Evolutionary conservation across 176 grass and related monocot species (phyloP).

Genomic region (Rhynchospora breviuscula): DNA sequence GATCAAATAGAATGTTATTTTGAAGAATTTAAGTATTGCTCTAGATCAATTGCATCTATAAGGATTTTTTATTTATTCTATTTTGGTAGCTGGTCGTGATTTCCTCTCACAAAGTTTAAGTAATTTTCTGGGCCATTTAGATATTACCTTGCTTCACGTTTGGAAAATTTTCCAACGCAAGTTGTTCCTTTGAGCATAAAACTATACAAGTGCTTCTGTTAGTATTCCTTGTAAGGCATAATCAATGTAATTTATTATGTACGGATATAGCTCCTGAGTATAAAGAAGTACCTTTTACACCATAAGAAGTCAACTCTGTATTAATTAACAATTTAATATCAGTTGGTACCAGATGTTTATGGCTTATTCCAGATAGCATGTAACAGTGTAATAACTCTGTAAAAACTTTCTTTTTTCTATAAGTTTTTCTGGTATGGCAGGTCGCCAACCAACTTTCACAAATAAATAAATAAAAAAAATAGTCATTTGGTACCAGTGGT

Average conservation of each 20-base stretch:
- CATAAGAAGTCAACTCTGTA: constrained; percentile 11
- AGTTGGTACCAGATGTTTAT: too few species aligned
- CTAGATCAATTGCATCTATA: neutral
- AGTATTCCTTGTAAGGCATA: neutral
- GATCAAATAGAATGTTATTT: neutral
- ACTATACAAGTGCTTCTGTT: neutral
- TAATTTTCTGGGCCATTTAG: neutral
- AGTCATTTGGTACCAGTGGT: neutral
- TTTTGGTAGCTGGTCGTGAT: neutral
- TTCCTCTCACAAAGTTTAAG: neutral
- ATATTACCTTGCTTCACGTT: neutral
- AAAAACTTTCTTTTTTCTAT: too few species aligned
- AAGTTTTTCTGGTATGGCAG: too few species aligned
- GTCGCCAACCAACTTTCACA: too few species aligned
- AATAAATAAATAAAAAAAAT: too few species aligned
- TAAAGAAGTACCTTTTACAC: neutral
- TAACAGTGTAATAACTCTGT: too few species aligned
- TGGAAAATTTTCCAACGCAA: neutral
- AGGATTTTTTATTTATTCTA: neutral
- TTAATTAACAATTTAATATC: too few species aligned
- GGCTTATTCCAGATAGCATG: too few species aligned
- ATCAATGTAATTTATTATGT: neutral
- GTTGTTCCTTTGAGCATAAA: neutral
- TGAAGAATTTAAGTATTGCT: neutral
- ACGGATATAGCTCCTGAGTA: neutral